A percentile compares a stretch with the other conserved stretches of the same genome.
Evolutionary conservation across 2,329 filamentous ascomycete genomes (phyloP).

Genomic region (Fusarium sp.): DNA sequence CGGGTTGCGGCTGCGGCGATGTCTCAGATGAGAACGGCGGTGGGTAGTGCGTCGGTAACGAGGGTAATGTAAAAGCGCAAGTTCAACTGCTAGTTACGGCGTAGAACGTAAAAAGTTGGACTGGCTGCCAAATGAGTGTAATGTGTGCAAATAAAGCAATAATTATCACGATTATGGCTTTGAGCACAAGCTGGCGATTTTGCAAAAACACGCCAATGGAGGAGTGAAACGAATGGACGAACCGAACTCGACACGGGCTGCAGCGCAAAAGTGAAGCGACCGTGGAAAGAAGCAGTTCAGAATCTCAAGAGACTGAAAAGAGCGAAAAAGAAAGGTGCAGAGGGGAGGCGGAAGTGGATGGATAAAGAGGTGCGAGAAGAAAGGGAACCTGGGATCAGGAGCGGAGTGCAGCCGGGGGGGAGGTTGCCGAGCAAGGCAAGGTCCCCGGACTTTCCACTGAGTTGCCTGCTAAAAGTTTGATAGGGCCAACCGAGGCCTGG

Average conservation of each 20-base stretch:
- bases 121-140: slow-evolving; percentile 43
- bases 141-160: slow-evolving; percentile 27
- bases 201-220: slow-evolving; percentile 41
- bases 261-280: slow-evolving; percentile 35
- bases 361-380: slow-evolving; percentile 30
- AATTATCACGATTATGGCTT: slow-evolving; percentile 15
- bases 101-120: slow-evolving; percentile 37
- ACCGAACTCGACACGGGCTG: slow-evolving; percentile 39
- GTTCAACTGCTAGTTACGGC: slow-evolving; percentile 22
- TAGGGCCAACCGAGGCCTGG: slow-evolving; percentile 36
- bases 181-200: slow-evolving; percentile 31
- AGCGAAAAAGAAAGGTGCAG: slow-evolving; percentile 24
- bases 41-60: slow-evolving; percentile 9
- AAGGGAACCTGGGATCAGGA: slow-evolving; percentile 16
- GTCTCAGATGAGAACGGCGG: slow-evolving; percentile 40
- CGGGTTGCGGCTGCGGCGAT: slow-evolving; percentile 33
- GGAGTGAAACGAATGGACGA: slow-evolving; percentile 46
- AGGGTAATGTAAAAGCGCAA: slow-evolving; percentile 20
- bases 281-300: slow-evolving; percentile 39
- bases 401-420: slow-evolving; percentile 12
- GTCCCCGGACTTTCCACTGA: slow-evolving; percentile 31
- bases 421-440: slow-evolving; percentile 21
- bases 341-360: slow-evolving; percentile 21
- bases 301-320: slow-evolving; percentile 20
- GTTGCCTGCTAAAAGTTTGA: slow-evolving; percentile 24